Conservation (phyloP, 1,139 yeast species). For the Kluyveromyces marxianus region DNA sequence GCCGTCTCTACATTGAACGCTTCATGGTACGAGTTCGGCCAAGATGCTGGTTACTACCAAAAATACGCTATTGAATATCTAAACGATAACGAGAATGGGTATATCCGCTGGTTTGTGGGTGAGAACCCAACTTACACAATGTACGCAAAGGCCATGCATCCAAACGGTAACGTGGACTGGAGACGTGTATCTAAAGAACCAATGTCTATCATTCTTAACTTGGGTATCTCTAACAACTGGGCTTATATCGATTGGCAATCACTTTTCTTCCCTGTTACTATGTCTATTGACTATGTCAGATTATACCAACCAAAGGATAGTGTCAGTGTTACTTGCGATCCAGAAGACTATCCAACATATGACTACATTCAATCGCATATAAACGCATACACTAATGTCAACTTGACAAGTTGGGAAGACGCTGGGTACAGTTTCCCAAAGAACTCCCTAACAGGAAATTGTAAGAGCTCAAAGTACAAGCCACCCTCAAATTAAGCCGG, state of each 20-base stretch:
- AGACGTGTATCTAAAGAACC: slow-evolving; percentile 77
- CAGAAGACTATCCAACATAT: slow-evolving; percentile 60
- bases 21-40: slow-evolving; percentile 68
- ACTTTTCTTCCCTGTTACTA: slow-evolving; percentile 56
- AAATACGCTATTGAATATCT: slow-evolving; percentile 69
- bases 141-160: slow-evolving; percentile 57
- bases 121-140: slow-evolving; percentile 57
- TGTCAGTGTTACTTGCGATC: slow-evolving; percentile 63
- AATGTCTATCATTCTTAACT: slow-evolving; percentile 68
- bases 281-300: slow-evolving; percentile 70
- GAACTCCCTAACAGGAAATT: slow-evolving; percentile 40
- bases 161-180: slow-evolving; percentile 77
- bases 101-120: slow-evolving; percentile 78
- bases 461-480: slow-evolving; percentile 29
- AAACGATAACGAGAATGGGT: slow-evolving; percentile 59
- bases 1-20: slow-evolving; percentile 63
- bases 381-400: slow-evolving; percentile 54
- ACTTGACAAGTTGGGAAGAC: slow-evolving; percentile 55
- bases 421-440: slow-evolving; percentile 66
- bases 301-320: slow-evolving; percentile 61
- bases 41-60: slow-evolving; percentile 46
- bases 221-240: slow-evolving; percentile 79
- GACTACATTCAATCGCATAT: slow-evolving; percentile 62
- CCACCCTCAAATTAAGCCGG: not conserved
- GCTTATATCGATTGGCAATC: slow-evolving; percentile 74